phyloP scores from a whole-genome alignment of 257 asterid genomes.

The Penstemon barbatus region DNA sequence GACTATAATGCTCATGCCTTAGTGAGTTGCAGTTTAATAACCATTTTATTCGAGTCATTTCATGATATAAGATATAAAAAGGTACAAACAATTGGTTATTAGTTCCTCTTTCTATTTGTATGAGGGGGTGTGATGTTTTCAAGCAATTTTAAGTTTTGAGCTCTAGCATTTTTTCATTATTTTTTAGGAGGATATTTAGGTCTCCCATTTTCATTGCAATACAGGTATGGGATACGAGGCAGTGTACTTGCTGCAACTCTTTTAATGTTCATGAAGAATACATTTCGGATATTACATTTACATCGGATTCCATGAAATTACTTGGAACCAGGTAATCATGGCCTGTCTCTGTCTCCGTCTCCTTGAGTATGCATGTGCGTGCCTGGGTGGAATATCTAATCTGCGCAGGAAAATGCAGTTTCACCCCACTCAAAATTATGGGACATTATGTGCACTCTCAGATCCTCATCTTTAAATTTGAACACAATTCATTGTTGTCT shows the following conservation, averaged over 20 bases:
- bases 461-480: conserved; percentile 1
- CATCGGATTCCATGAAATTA: conserved; percentile 76
- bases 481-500: neutral
- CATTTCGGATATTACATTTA: conserved; percentile 84
- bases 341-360: conserved; percentile 11
- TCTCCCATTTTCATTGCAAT: conserved; percentile 15
- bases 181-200: conserved; percentile 3
- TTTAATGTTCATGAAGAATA: conserved; percentile 74
- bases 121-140: neutral
- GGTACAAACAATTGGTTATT: too few relatives aligned
- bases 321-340: conserved; percentile 68
- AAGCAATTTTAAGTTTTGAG: conserved; percentile 8
- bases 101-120: neutral
- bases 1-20: too few relatives aligned
- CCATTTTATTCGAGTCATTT: too few relatives aligned
- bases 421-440: neutral
- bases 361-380: conserved; percentile 5
- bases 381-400: neutral
- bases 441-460: conserved; percentile 10
- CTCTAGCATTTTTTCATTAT: neutral
- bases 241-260: conserved; percentile 76
- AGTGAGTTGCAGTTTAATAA: too few relatives aligned
- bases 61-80: too few relatives aligned
- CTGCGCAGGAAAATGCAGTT: neutral
- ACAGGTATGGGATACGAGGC: conserved; percentile 93